A percentile compares a stretch with the other conserved stretches of the same genome.
Evolutionary conservation across 805 yeast species (phyloP).

Genomic region (Lipomyces starkeyi): DNA sequence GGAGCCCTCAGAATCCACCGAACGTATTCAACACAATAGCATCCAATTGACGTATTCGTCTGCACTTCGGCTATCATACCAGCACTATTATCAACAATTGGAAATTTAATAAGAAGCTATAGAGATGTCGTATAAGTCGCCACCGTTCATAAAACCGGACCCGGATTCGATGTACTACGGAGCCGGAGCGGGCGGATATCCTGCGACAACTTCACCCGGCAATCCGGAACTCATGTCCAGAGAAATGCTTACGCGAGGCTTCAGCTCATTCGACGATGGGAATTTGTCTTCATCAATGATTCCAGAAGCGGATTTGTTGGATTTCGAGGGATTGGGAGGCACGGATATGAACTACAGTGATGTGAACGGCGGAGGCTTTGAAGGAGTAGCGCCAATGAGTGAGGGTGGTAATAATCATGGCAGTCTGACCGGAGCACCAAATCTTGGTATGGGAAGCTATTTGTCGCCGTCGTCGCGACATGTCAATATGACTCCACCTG

Average conservation of each 20-base stretch:
- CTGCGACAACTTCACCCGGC: constrained; percentile 3
- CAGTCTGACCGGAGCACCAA: neutral
- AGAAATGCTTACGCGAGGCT: constrained; percentile 30
- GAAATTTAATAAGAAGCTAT: neutral
- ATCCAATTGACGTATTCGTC: neutral
- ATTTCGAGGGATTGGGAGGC: constrained; percentile 21
- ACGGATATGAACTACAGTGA: constrained; percentile 15
- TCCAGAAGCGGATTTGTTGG: constrained; percentile 36
- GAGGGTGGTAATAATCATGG: neutral
- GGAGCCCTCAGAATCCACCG: neutral
- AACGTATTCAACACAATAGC: neutral
- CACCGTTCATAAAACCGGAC: constrained; percentile 37
- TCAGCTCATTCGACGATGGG: constrained; percentile 29
- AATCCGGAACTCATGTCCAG: constrained; percentile 28
- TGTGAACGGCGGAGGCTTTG: constrained; percentile 4
- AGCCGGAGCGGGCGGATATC: neutral
- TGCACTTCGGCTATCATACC: neutral
- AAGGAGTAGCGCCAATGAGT: neutral
- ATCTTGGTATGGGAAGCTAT: constrained; percentile 26
- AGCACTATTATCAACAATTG: neutral
- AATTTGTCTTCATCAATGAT: constrained; percentile 32
- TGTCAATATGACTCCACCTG: constrained; percentile 39
- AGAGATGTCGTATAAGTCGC: constrained; percentile 33
- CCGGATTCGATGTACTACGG: constrained; percentile 24
- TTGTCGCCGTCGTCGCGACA: constrained; percentile 33